Evolutionary conservation across 1,139 yeast species (phyloP), one percentile per base, ranked within the genome.

Genomic region (Taphrina pruni): DNA sequence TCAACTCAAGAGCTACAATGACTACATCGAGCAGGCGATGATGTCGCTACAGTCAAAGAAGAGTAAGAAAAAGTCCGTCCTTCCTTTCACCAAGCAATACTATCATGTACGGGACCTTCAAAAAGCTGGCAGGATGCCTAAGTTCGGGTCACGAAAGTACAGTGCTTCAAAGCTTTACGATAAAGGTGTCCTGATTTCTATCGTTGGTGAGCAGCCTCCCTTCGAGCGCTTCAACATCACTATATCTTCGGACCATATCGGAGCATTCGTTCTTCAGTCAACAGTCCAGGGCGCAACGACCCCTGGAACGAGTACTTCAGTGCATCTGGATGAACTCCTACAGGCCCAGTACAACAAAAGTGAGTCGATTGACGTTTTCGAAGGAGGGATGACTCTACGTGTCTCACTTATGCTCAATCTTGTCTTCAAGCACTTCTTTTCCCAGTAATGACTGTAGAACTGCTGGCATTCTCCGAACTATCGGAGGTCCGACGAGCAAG

Each of bases 111-210:
- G 93, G 46, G 91, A 88, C 72, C 80, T 90, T 73, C 87, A 87
- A 74, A 87, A 84, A 78, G 78, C 85, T 64, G 90, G 94, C 45
- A 81, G 88, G 60, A 79, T 87, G 60, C 93, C 95, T 1, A 86
- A 85, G 75, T 90, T 88, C 77, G 97, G 97, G 8, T 89, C 95
- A 0, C 90, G 87, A 79, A 90, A 89, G 78, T 90, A 90, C 79
- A 84, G 91, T 0, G 88, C 91, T 2, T 88, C 89, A 72, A 88
- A 87, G 74, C 81, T 94, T 66, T 82, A 85, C 76, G 97, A 92
- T 70, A 88, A 86, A 74, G 88, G 89, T 0, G 84, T 92, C 1
- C 77, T 94, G 39, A 77, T 84, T 6, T 88, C 86, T 69, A 82
- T 89, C 65, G 39, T 51, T 21, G 83, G 82, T 9, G 72, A 75